These are phyloP conservation scores for Lentinula sp. DNA, from an alignment of 768 basidiomycete species.

Conservation along the genomic window DNA sequence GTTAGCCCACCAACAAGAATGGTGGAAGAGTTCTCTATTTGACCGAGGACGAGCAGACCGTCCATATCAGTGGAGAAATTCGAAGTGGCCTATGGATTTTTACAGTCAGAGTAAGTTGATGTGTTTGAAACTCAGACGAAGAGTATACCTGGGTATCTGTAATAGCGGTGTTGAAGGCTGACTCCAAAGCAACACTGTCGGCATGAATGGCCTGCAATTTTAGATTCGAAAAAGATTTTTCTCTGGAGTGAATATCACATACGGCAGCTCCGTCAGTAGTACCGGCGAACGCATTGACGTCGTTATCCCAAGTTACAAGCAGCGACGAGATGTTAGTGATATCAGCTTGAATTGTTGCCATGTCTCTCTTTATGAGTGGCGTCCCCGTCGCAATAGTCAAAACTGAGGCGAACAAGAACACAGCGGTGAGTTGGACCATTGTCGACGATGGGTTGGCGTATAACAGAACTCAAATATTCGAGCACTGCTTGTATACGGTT, in stretches of 20 bases:
- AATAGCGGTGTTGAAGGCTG: neutral
- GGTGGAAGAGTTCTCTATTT: neutral
- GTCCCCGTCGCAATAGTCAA: neutral
- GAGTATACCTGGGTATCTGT: neutral
- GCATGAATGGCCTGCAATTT: neutral
- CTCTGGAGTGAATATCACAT: neutral
- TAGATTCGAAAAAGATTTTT: neutral
- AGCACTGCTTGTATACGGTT: neutral
- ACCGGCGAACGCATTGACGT: neutral
- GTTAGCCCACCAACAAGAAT: neutral
- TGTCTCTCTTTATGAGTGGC: conserved; percentile 1
- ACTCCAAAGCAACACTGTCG: neutral
- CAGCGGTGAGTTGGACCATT: neutral
- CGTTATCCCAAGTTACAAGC: conserved; percentile 4
- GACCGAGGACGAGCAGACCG: neutral
- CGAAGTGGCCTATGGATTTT: neutral
- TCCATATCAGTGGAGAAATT: neutral
- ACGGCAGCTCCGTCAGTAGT: neutral
- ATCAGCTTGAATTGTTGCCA: neutral
- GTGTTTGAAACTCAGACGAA: neutral
- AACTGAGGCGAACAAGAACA: neutral
- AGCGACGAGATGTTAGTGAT: neutral
- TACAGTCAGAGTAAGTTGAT: neutral
- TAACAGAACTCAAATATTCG: neutral
- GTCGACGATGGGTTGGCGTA: neutral